These are phyloP conservation scores for Metarhizium robertsii DNA, from an alignment of 2,329 filamentous ascomycete genomes.

Conservation along the genomic window DNA sequence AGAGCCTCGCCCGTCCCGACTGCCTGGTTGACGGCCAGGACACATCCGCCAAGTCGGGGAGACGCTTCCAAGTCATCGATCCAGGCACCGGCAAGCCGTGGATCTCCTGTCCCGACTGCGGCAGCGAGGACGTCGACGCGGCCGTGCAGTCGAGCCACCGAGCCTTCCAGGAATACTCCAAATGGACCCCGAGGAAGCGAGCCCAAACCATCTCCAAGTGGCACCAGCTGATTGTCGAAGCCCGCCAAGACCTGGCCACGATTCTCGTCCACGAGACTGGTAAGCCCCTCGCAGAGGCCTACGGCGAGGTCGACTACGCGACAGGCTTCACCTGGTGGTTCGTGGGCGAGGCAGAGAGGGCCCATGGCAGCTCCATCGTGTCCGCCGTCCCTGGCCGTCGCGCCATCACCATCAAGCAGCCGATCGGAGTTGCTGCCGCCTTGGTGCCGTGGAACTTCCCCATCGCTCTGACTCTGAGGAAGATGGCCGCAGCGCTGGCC, in stretches of 20 bases:
- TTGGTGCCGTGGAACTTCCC: conserved; percentile 50
- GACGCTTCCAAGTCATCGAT: conserved; percentile 42
- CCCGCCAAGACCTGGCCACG: conserved; percentile 28
- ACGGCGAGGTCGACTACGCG: conserved; percentile 47
- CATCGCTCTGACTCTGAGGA: conserved; percentile 38
- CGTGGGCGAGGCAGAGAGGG: conserved; percentile 36
- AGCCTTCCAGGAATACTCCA: conserved; percentile 29
- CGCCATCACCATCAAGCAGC: conserved; percentile 58
- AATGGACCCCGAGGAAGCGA: conserved; percentile 24
- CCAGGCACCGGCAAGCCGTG: conserved; percentile 41
- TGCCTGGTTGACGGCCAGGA: conserved; percentile 41
- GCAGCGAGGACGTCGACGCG: conserved; percentile 27
- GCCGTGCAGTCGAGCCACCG: conserved; percentile 26
- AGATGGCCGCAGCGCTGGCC: conserved; percentile 48
- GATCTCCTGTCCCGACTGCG: conserved; percentile 40
- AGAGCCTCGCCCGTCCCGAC: conserved; percentile 36
- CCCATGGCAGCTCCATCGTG: conserved; percentile 50
- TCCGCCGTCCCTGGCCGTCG: conserved; percentile 53
- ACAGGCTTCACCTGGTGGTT: conserved; percentile 48
- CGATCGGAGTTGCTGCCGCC: conserved; percentile 24
- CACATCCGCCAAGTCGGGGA: conserved; percentile 33
- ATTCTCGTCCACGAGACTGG: conserved; percentile 42
- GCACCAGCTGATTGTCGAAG: conserved; percentile 24
- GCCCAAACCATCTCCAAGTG: conserved; percentile 26
- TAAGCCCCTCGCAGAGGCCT: conserved; percentile 44